Evolutionary conservation across 2,329 filamentous ascomycete genomes (phyloP).

Genomic region (Trichophyton mentagrophytes): DNA sequence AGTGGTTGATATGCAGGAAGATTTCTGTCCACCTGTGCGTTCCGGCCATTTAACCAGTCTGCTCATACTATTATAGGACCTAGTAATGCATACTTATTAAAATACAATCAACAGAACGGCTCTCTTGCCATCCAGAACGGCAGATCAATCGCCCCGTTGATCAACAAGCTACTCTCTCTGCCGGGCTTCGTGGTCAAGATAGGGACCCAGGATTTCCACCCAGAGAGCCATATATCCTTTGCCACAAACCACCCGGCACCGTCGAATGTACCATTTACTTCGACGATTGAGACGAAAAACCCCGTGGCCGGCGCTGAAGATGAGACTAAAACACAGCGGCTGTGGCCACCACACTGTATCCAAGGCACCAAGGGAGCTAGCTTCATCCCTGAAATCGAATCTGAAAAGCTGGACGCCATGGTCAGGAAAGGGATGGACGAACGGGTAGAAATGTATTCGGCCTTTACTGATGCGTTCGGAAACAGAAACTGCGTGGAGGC

Average conservation of each 20-base stretch:
- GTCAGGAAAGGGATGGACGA: conserved; percentile 66
- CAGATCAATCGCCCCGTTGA: conserved; percentile 52
- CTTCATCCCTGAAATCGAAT: conserved; percentile 59
- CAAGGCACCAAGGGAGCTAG: conserved; percentile 58
- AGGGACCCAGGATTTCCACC: conserved; percentile 90
- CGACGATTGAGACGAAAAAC: conserved; percentile 45
- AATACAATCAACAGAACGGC: conserved; percentile 49
- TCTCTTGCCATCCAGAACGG: conserved; percentile 69
- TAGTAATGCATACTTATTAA: neutral
- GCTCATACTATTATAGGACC: neutral
- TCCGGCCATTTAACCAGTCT: neutral
- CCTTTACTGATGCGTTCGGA: conserved; percentile 69
- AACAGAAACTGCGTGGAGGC: conserved; percentile 28
- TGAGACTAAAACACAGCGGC: conserved; percentile 51
- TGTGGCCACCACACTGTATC: conserved; percentile 91
- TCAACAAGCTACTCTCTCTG: conserved; percentile 62
- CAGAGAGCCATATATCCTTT: conserved; percentile 72
- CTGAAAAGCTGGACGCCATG: conserved; percentile 46
- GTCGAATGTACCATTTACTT: conserved; percentile 55
- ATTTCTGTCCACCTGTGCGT: conserved; percentile 82
- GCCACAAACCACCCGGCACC: conserved; percentile 58
- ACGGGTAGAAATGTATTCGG: conserved; percentile 84
- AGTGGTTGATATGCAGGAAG: conserved; percentile 82
- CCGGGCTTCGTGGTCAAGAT: conserved; percentile 58
- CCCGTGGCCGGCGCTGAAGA: conserved; percentile 38